phyloP scores from a whole-genome alignment of 257 asterid species.

The Gentiana macrophylla region DNA sequence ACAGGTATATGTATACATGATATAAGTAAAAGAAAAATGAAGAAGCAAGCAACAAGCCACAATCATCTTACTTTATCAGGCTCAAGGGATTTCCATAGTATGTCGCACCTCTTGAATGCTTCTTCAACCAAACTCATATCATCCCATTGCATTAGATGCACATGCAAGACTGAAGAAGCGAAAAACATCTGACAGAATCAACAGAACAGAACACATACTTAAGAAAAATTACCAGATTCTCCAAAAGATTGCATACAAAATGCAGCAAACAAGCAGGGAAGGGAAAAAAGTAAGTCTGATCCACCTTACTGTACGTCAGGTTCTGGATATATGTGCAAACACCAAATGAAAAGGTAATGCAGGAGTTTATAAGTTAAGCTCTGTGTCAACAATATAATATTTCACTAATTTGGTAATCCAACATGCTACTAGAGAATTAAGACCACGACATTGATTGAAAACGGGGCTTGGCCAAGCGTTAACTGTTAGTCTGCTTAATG shows the following conservation, averaged over 20 bases:
- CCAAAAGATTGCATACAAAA: too few relatives aligned
- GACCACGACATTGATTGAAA: too few relatives aligned
- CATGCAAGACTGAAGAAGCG: slow-evolving; percentile 85
- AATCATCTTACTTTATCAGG: slow-evolving; percentile 50
- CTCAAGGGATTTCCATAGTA: slow-evolving; percentile 75
- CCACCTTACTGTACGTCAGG: neutral
- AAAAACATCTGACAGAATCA: slow-evolving; percentile 64
- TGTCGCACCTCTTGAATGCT: slow-evolving; percentile 63
- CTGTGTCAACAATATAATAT: too few relatives aligned
- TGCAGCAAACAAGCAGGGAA: neutral
- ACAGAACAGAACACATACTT: slow-evolving; percentile 20
- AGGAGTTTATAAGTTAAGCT: too few relatives aligned
- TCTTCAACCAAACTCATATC: slow-evolving; percentile 63
- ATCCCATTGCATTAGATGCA: slow-evolving; percentile 83
- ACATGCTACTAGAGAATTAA: too few relatives aligned
- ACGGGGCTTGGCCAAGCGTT: too few relatives aligned
- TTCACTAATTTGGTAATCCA: too few relatives aligned
- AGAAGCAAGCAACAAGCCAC: neutral
- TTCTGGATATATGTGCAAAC: neutral
- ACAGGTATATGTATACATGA: too few relatives aligned
- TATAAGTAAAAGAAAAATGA: neutral
- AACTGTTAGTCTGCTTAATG: too few relatives aligned
- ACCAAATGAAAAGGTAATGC: neutral
- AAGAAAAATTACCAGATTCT: slow-evolving; percentile 3
- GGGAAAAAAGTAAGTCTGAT: too few relatives aligned